Percentiles rank a stretch among this genome's conserved stretches.
phyloP scores from a whole-genome alignment of 345 rosid genomes.

The Syzygium aqueum region DNA sequence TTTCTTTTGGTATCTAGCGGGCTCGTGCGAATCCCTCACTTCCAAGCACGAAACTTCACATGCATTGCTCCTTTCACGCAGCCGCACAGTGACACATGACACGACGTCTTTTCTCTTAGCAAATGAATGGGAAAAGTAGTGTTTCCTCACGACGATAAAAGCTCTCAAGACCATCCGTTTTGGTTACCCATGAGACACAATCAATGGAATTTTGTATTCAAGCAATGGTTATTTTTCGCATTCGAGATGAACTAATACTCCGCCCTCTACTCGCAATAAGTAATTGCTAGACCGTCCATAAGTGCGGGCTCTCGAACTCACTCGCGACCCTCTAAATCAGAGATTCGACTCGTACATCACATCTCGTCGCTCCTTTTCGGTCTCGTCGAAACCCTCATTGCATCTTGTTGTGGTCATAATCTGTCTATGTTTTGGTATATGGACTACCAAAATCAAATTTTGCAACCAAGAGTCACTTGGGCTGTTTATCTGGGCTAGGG shows the following conservation, averaged over 20 bases:
- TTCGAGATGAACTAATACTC: no score
- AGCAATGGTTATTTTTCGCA: neutral
- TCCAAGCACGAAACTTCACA: neutral
- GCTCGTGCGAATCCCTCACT: neutral
- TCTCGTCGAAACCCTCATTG: neutral
- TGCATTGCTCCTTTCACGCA: neutral
- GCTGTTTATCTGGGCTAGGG: neutral
- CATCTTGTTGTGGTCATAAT: neutral
- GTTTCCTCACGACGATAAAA: neutral
- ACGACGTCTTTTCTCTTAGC: neutral
- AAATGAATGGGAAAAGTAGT: neutral
- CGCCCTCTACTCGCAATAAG: no score
- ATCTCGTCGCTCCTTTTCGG: neutral
- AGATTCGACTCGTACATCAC: neutral
- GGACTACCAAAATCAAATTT: neutral
- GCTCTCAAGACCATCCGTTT: neutral
- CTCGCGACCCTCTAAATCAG: neutral
- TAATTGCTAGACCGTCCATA: neutral
- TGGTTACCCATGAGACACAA: neutral
- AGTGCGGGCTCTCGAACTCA: neutral
- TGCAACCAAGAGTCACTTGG: neutral
- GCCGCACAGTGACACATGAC: neutral
- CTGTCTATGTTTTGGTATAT: neutral
- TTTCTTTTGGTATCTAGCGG: neutral
- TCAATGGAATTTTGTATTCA: neutral